Percentiles rank a stretch among this genome's conserved stretches.
These are phyloP conservation scores for Prunus persica DNA, from an alignment of 306 rosid genomes.

Conservation along the genomic window Prunus_persica_NCBIv2 NC_034010.1:1328001-1328500, in stretches of 20 bases:
- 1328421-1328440: not conserved
- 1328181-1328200: not conserved
- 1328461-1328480: constrained; percentile 51
- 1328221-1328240: not conserved
- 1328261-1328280: constrained; percentile 46
- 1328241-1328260: constrained; percentile 92
- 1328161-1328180: not conserved
- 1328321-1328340: constrained; percentile 81
- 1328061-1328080: constrained; percentile 93
- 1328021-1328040: not conserved
- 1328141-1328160: constrained; percentile 37
- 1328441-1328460: not conserved
- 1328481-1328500: constrained; percentile 66
- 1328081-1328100: constrained; percentile 72
- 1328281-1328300: constrained; percentile 64
- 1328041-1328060: constrained; percentile 25
- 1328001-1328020: not conserved
- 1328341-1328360: constrained; percentile 85
- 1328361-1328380: not conserved
- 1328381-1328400: not conserved
- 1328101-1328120: constrained; percentile 41
- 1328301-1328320: constrained; percentile 52
- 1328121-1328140: constrained; percentile 98
- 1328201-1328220: not conserved
- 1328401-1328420: not conserved